Conservation (phyloP, 1,284 basidiomycete genomes). For the Ganoderma lucidum region DNA sequence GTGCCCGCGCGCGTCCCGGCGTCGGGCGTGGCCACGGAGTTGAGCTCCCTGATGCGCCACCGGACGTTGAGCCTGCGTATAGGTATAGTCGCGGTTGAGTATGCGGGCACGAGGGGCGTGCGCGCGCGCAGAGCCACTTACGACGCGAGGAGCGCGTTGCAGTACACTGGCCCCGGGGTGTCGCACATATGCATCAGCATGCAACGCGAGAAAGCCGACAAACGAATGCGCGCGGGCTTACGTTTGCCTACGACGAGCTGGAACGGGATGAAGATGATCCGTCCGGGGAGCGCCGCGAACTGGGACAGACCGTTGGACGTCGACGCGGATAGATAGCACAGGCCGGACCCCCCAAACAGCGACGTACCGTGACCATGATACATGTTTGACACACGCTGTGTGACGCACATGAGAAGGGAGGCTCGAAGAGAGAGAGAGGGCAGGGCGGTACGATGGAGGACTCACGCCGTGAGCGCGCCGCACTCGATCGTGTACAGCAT, state of each 20-base stretch:
- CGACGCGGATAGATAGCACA: neutral
- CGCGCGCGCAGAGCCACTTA: neutral
- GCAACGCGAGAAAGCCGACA: neutral
- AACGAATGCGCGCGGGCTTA: neutral
- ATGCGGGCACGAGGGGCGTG: neutral
- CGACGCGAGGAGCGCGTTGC: neutral
- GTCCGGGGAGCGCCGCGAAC: slow-evolving; percentile 9
- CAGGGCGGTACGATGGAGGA: too few relatives aligned
- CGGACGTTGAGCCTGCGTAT: neutral
- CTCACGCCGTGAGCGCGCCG: slow-evolving; percentile 12
- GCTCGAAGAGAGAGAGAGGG: neutral
- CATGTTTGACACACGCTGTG: slow-evolving; percentile 1
- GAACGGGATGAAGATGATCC: slow-evolving; percentile 11
- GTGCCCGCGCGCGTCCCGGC: neutral
- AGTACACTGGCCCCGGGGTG: neutral
- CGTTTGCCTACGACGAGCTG: slow-evolving; percentile 1
- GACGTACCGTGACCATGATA: neutral
- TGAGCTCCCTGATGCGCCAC: neutral
- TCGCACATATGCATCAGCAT: neutral
- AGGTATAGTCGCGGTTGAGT: neutral
- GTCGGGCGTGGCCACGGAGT: neutral
- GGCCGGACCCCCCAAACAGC: neutral
- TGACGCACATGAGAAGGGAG: neutral
- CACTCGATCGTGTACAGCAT: slow-evolving; percentile 15
- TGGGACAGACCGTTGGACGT: neutral